Evolutionary conservation across 805 yeast genomes (phyloP), one percentile per base, ranked within the genome.

Genomic region (Sugiyamaella floridensis): DNA sequence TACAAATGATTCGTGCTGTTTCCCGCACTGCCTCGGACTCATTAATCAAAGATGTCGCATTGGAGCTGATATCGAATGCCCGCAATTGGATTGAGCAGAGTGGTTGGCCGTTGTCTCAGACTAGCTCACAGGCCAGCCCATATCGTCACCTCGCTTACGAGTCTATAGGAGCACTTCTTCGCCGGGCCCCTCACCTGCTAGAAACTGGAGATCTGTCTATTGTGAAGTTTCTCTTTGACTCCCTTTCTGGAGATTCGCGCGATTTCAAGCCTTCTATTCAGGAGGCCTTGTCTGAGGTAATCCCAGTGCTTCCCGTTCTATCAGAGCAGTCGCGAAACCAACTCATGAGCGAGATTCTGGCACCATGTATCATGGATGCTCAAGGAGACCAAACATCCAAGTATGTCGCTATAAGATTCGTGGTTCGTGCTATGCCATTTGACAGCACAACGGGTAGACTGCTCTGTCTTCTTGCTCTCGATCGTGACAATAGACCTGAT

Each of bases 251-350:
- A 1, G 97, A 90, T 55, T 57, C 73, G 4, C 58, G 76, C 0
- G 90, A 85, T 14, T 71, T 86, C 54, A 75, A 85, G 55, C 67
- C 85, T 1, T 78, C 87, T 0, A 78, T 89, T 40, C 93, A 85
- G 60, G 89, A 85, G 48, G 80, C 86, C 0, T 68, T 90, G 15
- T 77, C 88, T 0, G 74, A 81, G 1, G 63, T 87, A 37, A 72
- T 84, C 0, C 71, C 74, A 2, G 79, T 74, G 53, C 66, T 85
- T 20, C 68, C 73, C 0, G 53, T 59, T 1, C 60, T 60, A 16
- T 49, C 54, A 34, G 60, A 45, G 0, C 59, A 55, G 0, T 68
- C 79, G 1, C 79, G 77, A 55, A 15, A 45, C 2, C 72, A 69
- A 49, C 67, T 80, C 49, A 11, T 32, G 37, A 32, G n/a, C n/a